Evolutionary conservation across 352 stramenopile genomes (phyloP).

Genomic region (Globisporangium orthogonon): DNA sequence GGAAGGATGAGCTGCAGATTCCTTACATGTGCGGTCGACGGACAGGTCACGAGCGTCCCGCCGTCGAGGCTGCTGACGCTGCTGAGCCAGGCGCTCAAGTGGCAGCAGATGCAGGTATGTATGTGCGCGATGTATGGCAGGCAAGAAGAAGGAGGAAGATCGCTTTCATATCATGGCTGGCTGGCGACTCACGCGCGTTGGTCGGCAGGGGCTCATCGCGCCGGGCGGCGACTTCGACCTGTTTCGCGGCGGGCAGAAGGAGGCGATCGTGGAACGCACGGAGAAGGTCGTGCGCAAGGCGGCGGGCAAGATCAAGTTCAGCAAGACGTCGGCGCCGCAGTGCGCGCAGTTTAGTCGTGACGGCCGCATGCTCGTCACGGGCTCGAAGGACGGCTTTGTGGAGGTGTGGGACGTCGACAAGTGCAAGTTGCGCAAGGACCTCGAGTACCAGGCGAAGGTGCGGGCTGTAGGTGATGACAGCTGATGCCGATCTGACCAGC

Average conservation of each 20-base stretch:
- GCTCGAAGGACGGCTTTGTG: conserved; percentile 93
- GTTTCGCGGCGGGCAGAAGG: conserved; percentile 61
- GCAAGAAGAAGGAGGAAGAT: too few relatives aligned
- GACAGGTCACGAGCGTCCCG: conserved; percentile 46
- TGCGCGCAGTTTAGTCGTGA: conserved; percentile 86
- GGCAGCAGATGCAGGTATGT: conserved; percentile 71
- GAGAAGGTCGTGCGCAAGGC: conserved; percentile 65
- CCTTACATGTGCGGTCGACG: background rate
- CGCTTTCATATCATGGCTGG: background rate
- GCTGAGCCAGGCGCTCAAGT: conserved; percentile 88
- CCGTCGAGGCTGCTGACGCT: conserved; percentile 87
- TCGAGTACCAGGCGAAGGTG: conserved; percentile 90
- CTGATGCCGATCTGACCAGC: too few relatives aligned
- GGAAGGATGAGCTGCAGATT: background rate
- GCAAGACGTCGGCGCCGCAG: conserved; percentile 74
- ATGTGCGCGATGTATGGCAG: background rate
- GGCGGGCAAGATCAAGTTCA: conserved; percentile 87
- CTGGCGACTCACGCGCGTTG: too few relatives aligned
- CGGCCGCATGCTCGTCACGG: conserved; percentile 87
- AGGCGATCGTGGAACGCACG: conserved; percentile 39
- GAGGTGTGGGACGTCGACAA: conserved; percentile 93
- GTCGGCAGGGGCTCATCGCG: conserved; percentile 42
- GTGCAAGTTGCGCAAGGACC: conserved; percentile 85
- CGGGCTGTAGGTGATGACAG: background rate
- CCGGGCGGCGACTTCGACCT: conserved; percentile 74